These are phyloP conservation scores for Phytophthora pistaciae DNA, from an alignment of 352 stramenopile species.

Conservation along the genomic window DNA sequence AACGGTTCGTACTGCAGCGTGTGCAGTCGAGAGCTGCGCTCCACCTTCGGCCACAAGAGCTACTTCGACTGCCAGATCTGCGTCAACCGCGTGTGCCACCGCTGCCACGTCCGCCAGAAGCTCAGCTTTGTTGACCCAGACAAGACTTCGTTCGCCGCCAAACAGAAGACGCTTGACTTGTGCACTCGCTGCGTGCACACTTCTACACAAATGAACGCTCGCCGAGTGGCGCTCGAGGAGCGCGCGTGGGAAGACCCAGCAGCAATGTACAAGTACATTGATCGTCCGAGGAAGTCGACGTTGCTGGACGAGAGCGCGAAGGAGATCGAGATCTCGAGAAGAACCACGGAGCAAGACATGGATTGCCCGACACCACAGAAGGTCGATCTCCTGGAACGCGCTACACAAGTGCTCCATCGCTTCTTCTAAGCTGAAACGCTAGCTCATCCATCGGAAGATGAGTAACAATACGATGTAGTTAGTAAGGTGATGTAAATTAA, in stretches of 20 bases:
- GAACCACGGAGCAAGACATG: constrained; percentile 8
- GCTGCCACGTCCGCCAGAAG: constrained; percentile 39
- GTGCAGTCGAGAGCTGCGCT: constrained; percentile 27
- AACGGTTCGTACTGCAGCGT: constrained; percentile 31
- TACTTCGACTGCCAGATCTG: constrained; percentile 37
- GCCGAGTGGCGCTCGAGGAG: constrained; percentile 39
- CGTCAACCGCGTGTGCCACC: constrained; percentile 32
- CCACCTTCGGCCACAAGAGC: constrained; percentile 28
- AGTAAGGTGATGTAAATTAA: constrained; percentile 9
- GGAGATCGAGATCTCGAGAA: constrained; percentile 25
- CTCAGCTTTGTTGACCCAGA: constrained; percentile 37
- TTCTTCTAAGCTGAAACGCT: constrained; percentile 14
- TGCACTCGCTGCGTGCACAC: constrained; percentile 43
- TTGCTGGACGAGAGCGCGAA: constrained; percentile 15
- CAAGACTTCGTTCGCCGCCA: constrained; percentile 23
- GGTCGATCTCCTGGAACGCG: constrained; percentile 22
- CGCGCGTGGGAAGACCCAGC: constrained; percentile 24
- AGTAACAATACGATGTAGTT: neutral
- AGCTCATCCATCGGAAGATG: constrained; percentile 28
- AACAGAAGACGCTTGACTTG: constrained; percentile 35
- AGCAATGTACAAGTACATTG: constrained; percentile 38
- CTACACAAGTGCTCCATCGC: constrained; percentile 21
- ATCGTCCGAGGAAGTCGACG: constrained; percentile 2
- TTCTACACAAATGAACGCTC: constrained; percentile 39
- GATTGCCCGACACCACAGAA: constrained; percentile 2